These are phyloP conservation scores for Atalantia buxifolia DNA, from an alignment of 345 rosid species.

Conservation along the genomic window DNA sequence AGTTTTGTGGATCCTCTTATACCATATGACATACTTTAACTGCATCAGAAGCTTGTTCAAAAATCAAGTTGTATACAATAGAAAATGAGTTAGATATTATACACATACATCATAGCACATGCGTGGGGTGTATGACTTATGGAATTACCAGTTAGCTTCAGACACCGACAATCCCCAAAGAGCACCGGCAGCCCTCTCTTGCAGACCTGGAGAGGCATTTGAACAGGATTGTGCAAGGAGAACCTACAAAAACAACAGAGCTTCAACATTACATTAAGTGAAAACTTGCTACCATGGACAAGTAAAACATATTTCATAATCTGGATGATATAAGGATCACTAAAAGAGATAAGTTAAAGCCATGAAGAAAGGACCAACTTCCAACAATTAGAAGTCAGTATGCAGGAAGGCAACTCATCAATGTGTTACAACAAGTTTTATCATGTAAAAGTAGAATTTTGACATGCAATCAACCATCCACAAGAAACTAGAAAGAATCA, in stretches of 20 bases:
- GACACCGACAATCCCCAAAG: slow-evolving; percentile 96
- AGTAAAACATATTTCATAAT: background rate
- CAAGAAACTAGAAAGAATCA: background rate
- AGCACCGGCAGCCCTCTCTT: slow-evolving; percentile 99
- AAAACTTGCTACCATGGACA: slow-evolving; percentile 4
- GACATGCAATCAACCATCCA: background rate
- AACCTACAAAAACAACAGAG: slow-evolving; percentile 48
- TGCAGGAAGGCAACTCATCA: background rate
- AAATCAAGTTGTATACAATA: background rate
- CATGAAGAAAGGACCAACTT: background rate
- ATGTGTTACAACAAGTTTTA: background rate
- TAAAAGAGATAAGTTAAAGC: background rate
- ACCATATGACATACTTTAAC: background rate
- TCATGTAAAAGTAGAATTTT: background rate
- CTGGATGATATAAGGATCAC: background rate
- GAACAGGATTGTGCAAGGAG: slow-evolving; percentile 82
- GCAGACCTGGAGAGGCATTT: slow-evolving; percentile 89
- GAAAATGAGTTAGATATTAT: background rate
- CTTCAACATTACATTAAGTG: slow-evolving; percentile 6
- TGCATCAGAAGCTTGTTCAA: background rate
- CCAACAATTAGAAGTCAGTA: background rate
- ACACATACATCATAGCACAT: background rate
- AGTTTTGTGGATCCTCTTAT: background rate
- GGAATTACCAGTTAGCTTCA: slow-evolving; percentile 74
- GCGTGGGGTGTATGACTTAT: background rate